Conservation (phyloP, 2,329 filamentous ascomycete species). For the Periglandula ipomoeae region DNA sequence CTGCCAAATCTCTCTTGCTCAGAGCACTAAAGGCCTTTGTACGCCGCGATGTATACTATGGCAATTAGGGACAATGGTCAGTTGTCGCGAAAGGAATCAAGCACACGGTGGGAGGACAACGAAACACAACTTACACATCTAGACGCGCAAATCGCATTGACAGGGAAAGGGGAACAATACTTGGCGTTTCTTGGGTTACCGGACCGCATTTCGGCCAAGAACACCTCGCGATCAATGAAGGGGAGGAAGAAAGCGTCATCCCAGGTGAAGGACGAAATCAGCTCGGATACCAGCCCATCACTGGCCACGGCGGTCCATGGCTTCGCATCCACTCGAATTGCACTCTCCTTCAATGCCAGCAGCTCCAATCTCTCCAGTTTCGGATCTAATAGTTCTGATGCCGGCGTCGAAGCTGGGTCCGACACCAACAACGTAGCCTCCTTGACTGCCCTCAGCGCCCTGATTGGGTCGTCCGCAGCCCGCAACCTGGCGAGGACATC, state of each 20-base stretch:
- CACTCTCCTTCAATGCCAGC: slow-evolving; percentile 11
- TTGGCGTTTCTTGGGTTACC: slow-evolving; percentile 11
- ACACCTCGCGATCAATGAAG: slow-evolving; percentile 17
- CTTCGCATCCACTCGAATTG: slow-evolving; percentile 17
- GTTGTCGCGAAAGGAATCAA: neutral
- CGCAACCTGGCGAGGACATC: slow-evolving; percentile 7
- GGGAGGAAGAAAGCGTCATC: slow-evolving; percentile 17
- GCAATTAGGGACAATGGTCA: neutral
- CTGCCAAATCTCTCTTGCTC: slow-evolving; percentile 10
- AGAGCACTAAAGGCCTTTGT: slow-evolving; percentile 11
- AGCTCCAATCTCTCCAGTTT: slow-evolving; percentile 7
- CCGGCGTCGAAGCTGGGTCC: neutral
- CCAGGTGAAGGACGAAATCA: slow-evolving; percentile 21
- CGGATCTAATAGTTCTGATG: neutral
- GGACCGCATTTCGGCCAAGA: slow-evolving; percentile 18
- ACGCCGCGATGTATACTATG: slow-evolving; percentile 13
- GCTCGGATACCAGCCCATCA: slow-evolving; percentile 21
- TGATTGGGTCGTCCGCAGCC: slow-evolving; percentile 6
- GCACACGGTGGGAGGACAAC: neutral
- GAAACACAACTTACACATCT: slow-evolving; percentile 15
- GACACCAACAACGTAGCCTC: neutral
- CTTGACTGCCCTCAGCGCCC: slow-evolving; percentile 4
- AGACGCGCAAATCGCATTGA: slow-evolving; percentile 23
- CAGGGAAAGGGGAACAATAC: slow-evolving; percentile 22
- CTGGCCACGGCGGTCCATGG: slow-evolving; percentile 22